Base-by-base conservation (phyloP, 306 rosid genomes). In the Glycine tomentella region DNA sequence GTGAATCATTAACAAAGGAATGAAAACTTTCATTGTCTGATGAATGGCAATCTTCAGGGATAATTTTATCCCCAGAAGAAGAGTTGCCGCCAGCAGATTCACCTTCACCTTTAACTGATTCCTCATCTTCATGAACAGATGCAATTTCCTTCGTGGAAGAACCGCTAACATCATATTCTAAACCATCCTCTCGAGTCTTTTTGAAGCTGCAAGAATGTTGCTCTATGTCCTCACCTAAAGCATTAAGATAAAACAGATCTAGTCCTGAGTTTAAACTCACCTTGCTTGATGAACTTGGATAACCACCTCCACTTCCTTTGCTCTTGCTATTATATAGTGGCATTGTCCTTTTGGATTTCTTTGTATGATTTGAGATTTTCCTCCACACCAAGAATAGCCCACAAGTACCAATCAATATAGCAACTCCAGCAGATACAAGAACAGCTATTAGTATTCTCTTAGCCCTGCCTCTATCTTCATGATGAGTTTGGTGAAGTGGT, bases 11-110 rank as follows among this genome's bases (percentile, higher is more conserved):
- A 53, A 80, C 90, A 42, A 94, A 69, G 25, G 99, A 96, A 86
- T 93, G 99, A 77, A 96, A 96, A 3, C 97, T 93, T 84, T 93
- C 98, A 76, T 86, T 61, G 64, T 88, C 97, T 16, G 98, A 92
- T 5, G 88, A 82, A 87, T 79, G 80, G 12, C 76, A 50, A 76
- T 84, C 88, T 82, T 72, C 57, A 38, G 87, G 81, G 75, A 80
- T 62, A 78, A 84, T 59, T 65, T 76, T 80, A 52, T 82, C 88
- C 74, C 69, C 83, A 11, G 58, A 67, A 38, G 90, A 75, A 80
- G 83, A 83, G 72, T 78, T 76, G 45, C 64, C 74, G 59, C 70
- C 76, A 52, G 70, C 87, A 81, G 84, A 89, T 66, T 88, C 97
- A 74, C 69, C 66, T 12, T 88, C 94, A 80, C 62, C 51, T 77